Evolutionary conservation across 257 asterid genomes (phyloP).

Genomic region (Solanum boliviense): DNA sequence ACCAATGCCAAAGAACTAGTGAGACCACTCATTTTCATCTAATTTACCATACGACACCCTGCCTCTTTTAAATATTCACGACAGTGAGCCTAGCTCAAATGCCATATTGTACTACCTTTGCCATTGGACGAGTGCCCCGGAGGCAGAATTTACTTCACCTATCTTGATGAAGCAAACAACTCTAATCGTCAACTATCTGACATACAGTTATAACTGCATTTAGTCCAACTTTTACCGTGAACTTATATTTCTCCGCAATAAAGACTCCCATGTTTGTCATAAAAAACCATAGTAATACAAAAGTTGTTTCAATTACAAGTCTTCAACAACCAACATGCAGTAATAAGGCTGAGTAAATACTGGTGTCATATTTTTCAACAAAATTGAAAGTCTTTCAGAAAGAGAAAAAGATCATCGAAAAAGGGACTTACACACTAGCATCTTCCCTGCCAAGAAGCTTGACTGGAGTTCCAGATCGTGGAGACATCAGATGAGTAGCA

Average conservation of each 20-base stretch:
- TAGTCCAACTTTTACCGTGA: background rate
- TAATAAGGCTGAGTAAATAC: slow-evolving; percentile 3
- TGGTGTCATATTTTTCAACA: slow-evolving; percentile 2
- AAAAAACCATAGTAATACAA: background rate
- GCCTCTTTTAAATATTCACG: background rate
- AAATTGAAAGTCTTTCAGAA: background rate
- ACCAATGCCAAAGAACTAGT: background rate
- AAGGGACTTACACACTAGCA: slow-evolving; percentile 87
- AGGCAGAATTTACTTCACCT: background rate
- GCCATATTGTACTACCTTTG: background rate
- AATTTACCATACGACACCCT: background rate
- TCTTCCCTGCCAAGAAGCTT: slow-evolving; percentile 99
- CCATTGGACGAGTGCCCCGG: background rate
- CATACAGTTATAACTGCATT: background rate
- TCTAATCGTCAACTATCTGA: background rate
- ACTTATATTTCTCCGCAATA: background rate
- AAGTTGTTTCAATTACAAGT: background rate
- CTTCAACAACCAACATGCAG: slow-evolving; percentile 1
- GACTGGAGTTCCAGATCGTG: slow-evolving; percentile 98
- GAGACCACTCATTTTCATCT: background rate
- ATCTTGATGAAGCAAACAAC: background rate
- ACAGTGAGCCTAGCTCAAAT: background rate
- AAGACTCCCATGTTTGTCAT: background rate
- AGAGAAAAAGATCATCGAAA: background rate
- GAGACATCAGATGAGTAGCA: slow-evolving; percentile 73